These are phyloP conservation scores for Tolypocladium album DNA, from an alignment of 2,329 filamentous ascomycete species.

Conservation along the genomic window DNA sequence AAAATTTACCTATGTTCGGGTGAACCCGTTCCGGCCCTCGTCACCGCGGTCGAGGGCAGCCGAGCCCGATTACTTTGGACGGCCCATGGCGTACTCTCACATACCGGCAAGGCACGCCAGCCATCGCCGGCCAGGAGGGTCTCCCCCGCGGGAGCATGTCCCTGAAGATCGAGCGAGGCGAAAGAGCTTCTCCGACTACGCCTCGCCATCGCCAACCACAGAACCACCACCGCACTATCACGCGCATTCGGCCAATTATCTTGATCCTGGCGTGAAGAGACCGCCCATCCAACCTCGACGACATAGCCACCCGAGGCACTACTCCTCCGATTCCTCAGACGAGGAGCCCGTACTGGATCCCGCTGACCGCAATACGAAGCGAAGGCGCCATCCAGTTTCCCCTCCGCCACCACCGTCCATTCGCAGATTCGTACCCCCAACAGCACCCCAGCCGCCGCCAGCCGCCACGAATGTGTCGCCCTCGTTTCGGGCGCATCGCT, in stretches of 20 bases:
- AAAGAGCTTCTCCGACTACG: constrained; percentile 41
- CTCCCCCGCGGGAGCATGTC: constrained; percentile 24
- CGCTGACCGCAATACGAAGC: constrained; percentile 12
- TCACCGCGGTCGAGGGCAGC: constrained; percentile 16
- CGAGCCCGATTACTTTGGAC: constrained; percentile 21
- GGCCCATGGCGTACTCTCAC: constrained; percentile 28
- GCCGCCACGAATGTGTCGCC: constrained; percentile 11
- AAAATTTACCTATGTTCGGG: constrained; percentile 25
- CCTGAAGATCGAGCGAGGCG: constrained; percentile 31
- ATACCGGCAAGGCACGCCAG: constrained; percentile 25
- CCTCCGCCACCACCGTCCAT: constrained; percentile 18
- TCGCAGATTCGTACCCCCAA: constrained; percentile 21
- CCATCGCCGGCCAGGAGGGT: constrained; percentile 19
- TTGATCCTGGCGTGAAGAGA: constrained; percentile 22
- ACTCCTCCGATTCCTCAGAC: constrained; percentile 30
- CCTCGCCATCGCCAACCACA: constrained; percentile 24
- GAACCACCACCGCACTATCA: constrained; percentile 14
- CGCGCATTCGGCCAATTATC: constrained; percentile 17
- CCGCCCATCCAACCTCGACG: constrained; percentile 24
- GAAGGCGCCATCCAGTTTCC: constrained; percentile 14
- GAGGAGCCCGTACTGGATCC: constrained; percentile 20
- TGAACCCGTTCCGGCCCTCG: constrained; percentile 16
- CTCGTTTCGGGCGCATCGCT: constrained; percentile 20
- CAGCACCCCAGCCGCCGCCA: constrained; percentile 16
- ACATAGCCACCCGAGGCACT: constrained; percentile 38